Conservation (phyloP, 495 filamentous ascomycete genomes). For the Apiosordaria backusii region DNA sequence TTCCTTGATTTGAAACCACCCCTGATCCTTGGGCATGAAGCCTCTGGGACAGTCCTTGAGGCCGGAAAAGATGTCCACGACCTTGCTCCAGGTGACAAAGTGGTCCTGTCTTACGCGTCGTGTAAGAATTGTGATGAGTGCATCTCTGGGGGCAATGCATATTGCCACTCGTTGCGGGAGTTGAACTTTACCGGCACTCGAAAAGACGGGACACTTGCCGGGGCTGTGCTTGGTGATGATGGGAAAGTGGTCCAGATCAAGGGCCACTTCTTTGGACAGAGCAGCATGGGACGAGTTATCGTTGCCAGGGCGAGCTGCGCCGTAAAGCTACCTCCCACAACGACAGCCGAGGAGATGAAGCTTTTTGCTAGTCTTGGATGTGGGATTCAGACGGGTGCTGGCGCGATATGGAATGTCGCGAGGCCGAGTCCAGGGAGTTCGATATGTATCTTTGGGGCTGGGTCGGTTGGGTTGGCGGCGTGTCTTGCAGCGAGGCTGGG, state of each 20-base stretch:
- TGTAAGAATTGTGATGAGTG: slow-evolving; percentile 11
- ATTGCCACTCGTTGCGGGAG: slow-evolving; percentile 3
- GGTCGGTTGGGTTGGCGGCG: slow-evolving; percentile 18
- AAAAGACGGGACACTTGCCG: not conserved
- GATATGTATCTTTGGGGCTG: slow-evolving; percentile 17
- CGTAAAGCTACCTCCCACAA: slow-evolving; percentile 1
- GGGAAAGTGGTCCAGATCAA: not conserved
- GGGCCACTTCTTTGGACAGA: slow-evolving; percentile 19
- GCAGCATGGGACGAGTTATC: slow-evolving; percentile 11
- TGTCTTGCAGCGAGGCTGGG: slow-evolving; percentile 14
- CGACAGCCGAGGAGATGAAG: slow-evolving; percentile 10
- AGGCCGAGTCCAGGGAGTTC: slow-evolving; percentile 5
- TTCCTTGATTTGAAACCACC: slow-evolving; percentile 14
- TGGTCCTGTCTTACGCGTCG: slow-evolving; percentile 16
- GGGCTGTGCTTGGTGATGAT: not conserved
- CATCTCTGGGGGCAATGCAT: slow-evolving; percentile 10
- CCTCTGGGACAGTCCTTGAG: slow-evolving; percentile 10
- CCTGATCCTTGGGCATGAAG: slow-evolving; percentile 20
- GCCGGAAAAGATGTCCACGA: not conserved
- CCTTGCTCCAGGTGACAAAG: slow-evolving; percentile 15
- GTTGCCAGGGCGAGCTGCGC: slow-evolving; percentile 15
- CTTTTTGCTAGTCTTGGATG: slow-evolving; percentile 17
- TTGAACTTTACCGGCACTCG: slow-evolving; percentile 11
- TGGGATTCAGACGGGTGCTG: slow-evolving; percentile 19
- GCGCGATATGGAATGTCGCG: slow-evolving; percentile 15